These are phyloP conservation scores for Gymnopilus dilepis DNA, from an alignment of 768 basidiomycete species.

Conservation along the genomic window DNA sequence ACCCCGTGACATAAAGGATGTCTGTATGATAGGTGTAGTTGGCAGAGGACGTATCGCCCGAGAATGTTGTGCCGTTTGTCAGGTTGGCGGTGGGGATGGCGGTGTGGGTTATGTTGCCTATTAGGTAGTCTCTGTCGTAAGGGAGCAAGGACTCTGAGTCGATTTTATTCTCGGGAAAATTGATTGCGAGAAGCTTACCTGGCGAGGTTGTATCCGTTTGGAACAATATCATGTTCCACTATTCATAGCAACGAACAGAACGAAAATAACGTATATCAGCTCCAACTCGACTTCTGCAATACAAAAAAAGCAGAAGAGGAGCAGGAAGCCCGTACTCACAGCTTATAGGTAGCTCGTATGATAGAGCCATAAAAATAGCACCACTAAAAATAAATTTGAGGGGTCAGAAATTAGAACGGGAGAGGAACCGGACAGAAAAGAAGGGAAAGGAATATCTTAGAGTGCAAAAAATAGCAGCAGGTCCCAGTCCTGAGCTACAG, in stretches of 20 bases:
- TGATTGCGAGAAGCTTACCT: conserved; percentile 42
- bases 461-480: not conserved
- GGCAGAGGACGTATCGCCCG: conserved; percentile 63
- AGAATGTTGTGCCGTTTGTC: conserved; percentile 64
- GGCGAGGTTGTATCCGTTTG: conserved; percentile 83
- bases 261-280: not conserved
- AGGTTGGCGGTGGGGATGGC: conserved; percentile 51
- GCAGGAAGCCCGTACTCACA: conserved; percentile 38
- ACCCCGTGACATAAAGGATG: conserved; percentile 70
- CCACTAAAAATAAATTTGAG: conserved; percentile 44
- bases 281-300: conserved; percentile 12
- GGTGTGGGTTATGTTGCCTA: conserved; percentile 77
- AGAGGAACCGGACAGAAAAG: not conserved
- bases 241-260: not conserved
- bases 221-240: conserved; percentile 74
- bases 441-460: not conserved
- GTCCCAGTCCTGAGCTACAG: no score
- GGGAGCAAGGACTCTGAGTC: not conserved
- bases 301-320: not conserved
- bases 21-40: conserved; percentile 78
- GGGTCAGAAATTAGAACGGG: conserved; percentile 1
- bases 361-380: conserved; percentile 76
- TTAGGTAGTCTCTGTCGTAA: conserved; percentile 71
- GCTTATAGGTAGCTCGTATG: conserved; percentile 72
- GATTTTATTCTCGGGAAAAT: not conserved